Evolutionary conservation across 139 green algal species (phyloP).

Genomic region (Tetradesmus lagerheimii): DNA sequence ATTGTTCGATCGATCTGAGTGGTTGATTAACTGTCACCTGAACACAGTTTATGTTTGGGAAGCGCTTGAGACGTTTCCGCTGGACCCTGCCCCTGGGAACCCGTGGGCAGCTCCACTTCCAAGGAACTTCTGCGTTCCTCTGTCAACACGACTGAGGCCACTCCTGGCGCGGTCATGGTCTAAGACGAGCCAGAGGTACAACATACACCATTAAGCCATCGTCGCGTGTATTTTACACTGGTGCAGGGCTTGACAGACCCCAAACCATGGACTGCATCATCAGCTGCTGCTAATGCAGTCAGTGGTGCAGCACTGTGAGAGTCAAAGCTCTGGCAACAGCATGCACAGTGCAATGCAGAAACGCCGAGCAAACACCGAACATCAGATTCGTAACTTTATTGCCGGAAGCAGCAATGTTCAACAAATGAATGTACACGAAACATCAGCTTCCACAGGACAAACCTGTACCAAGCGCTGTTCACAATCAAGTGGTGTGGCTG

Average conservation of each 20-base stretch:
- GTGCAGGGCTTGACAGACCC: background rate
- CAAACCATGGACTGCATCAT: background rate
- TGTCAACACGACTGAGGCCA: too few species aligned
- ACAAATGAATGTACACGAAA: too few species aligned
- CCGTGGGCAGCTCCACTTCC: background rate
- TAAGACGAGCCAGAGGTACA: too few species aligned
- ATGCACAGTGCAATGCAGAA: background rate
- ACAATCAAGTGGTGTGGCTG: too few species aligned
- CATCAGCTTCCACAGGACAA: too few species aligned
- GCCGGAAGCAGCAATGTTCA: too few species aligned
- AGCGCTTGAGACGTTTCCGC: background rate
- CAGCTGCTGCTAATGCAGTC: too few species aligned
- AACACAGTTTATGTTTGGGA: background rate
- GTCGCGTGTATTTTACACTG: background rate
- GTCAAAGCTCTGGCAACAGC: background rate
- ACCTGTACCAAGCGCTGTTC: too few species aligned
- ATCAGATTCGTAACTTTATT: background rate
- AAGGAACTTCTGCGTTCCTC: background rate
- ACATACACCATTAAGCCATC: background rate
- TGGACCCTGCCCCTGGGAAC: background rate
- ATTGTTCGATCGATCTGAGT: too few species aligned
- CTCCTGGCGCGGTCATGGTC: too few species aligned
- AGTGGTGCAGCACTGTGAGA: background rate
- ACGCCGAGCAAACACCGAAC: background rate
- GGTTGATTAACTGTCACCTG: too few species aligned